A percentile compares a stretch with the other conserved stretches of the same genome.
These are phyloP conservation scores for Tetrapyrgos nigripes DNA, from an alignment of 1,284 basidiomycete genomes.

Conservation along the genomic window DNA sequence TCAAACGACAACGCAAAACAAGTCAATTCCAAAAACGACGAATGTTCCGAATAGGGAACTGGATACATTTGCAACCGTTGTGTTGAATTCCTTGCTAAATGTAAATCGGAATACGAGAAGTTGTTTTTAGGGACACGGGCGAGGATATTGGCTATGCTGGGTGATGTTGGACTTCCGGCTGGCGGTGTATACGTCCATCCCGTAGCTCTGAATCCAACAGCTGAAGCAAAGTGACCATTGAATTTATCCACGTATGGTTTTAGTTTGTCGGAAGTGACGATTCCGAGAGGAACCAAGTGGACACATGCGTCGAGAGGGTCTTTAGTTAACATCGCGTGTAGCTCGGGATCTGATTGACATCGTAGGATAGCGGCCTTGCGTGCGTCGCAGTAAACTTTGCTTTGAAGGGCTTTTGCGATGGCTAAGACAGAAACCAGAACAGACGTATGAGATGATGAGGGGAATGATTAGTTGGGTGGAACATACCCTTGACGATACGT, in stretches of 20 bases:
- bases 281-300: constrained; percentile 85
- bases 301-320: constrained; percentile 83
- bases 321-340: constrained; percentile 80
- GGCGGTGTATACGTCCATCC: constrained; percentile 91
- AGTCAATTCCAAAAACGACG: constrained; percentile 92
- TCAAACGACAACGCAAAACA: constrained; percentile 89
- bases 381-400: constrained; percentile 91
- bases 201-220: constrained; percentile 89
- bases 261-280: constrained; percentile 82
- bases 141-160: constrained; percentile 72
- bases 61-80: constrained; percentile 78
- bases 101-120: constrained; percentile 75
- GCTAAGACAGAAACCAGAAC: constrained; percentile 52
- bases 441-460: constrained; percentile 1
- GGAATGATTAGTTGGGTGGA: neutral
- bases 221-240: constrained; percentile 75
- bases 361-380: constrained; percentile 82
- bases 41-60: constrained; percentile 97
- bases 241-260: constrained; percentile 81
- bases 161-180: constrained; percentile 66
- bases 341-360: constrained; percentile 84
- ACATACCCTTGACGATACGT: constrained; percentile 90
- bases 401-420: constrained; percentile 81
- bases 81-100: constrained; percentile 76
- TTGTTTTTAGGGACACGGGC: constrained; percentile 65